Base-by-base conservation (phyloP, 225 moss, liverwort and hornwort genomes). In the Takakia lepidozioides region DNA sequence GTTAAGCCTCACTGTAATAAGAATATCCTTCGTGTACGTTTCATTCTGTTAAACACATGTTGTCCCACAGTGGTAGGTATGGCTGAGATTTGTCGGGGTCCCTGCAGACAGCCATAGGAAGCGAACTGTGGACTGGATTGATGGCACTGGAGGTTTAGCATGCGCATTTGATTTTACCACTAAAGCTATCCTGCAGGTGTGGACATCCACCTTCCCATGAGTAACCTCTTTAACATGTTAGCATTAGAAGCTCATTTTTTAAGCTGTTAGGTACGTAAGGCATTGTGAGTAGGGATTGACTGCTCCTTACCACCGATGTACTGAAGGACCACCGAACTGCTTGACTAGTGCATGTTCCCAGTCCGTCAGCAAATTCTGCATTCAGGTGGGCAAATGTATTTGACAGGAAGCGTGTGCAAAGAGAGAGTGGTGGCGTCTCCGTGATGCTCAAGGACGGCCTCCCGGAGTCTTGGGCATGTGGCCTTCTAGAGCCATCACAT, bases 101-200 rank as follows among this genome's bases (percentile, higher is more conserved):
- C 40, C 46, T 38, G 9, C 52, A 72, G 72, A 68, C 78, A 68
- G 86, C 54, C 95, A 95, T 59, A 67, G 89, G 60, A 89, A 90
- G 64, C 73, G 84, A 51, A 80, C 16, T 43, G 64, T 95, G 51
- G 68, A 90, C 56, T 95, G 89, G 95, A 67, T 95, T 51, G 95
- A 95, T 71, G 77, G 84, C 37, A 59, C 84, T 62, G 60, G 77
- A 64, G 84, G 90, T 36, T 58, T 84, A 37, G 62, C 84, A 21
- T 86, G 86, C 49, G 80, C 84, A 8, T 95, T 95, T 55, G 95
- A 95, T 71, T 95, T 95, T 46, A 90, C 95, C 7, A 87, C 90
- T 18, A 95, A 90, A 68, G 89, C 81, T 38, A 82, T 90, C 50
- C 74, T 95, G 56, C 95, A 95, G 76, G 89, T 86, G 20, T 38